A percentile compares a stretch with the other conserved stretches of the same genome.
These are phyloP conservation scores for Aspergillus brunneoviolaceus DNA, from an alignment of 2,329 filamentous ascomycete species.

Conservation along the genomic window DNA sequence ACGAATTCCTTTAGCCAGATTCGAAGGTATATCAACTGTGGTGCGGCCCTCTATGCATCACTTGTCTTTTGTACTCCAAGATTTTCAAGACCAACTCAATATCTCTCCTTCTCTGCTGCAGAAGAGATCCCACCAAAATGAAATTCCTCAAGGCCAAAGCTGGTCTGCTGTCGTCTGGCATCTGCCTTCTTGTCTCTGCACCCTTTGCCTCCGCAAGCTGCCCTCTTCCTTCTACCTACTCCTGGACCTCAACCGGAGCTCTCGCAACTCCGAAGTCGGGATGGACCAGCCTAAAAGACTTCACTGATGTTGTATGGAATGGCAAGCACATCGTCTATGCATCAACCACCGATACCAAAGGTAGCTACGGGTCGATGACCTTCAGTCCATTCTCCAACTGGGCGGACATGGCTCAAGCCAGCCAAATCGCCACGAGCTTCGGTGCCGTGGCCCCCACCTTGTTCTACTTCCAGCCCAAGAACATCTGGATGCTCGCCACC, in stretches of 20 bases:
- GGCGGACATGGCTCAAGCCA: no score
- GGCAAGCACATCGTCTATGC: constrained; percentile 62
- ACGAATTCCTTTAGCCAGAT: no score
- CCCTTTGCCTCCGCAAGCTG: constrained; percentile 34
- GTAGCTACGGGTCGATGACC: constrained; percentile 58
- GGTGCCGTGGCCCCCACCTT: background rate
- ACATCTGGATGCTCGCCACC: constrained; percentile 64
- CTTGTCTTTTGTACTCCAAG: no score
- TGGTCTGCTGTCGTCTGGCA: background rate
- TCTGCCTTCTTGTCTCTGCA: background rate
- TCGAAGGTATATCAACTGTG: no score
- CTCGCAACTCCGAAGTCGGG: constrained; percentile 55
- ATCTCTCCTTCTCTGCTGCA: no score
- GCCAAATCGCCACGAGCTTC: no score
- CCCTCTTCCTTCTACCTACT: constrained; percentile 55
- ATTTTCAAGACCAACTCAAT: no score
- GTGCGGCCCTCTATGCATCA: no score
- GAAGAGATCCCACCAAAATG: no score
- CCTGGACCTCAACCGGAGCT: constrained; percentile 55
- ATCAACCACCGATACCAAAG: constrained; percentile 46
- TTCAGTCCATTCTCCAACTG: constrained; percentile 44
- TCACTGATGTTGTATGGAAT: constrained; percentile 57
- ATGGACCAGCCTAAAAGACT: constrained; percentile 63
- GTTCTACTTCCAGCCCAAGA: constrained; percentile 63
- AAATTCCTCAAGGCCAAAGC: no score